Evolutionary conservation across 768 basidiomycete genomes (phyloP), one percentile per base, ranked within the genome.

Genomic region (Suillus fuscotomentosus): DNA sequence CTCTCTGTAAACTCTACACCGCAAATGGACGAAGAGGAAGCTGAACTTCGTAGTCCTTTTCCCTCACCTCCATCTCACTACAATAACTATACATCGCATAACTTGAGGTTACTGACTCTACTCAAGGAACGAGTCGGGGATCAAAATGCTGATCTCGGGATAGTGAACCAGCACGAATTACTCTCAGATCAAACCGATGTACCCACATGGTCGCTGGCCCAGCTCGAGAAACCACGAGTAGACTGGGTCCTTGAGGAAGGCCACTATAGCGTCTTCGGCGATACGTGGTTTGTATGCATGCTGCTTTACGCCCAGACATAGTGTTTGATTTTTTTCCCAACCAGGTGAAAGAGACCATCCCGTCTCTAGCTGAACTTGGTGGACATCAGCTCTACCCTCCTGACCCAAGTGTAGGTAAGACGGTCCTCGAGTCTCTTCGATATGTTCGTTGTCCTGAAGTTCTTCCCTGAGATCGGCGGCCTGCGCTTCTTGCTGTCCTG

Each of bases 201-300:
- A 13, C 92, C 93, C 8, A 85, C 91, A 22, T 94, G 91, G 91
- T 83, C 89, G 22, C 78, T 95, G 48, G 75, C 75, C 3, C 87
- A 88, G 67, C 82, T 97, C 11, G 91, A 95, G 72, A 94, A 90
- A 76, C 95, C 95, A 43, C 84, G 93, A 53, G 88, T 91, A 15
- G 94, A 95, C 71, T 95, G 94, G 94, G 91, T 97, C 60, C 81
- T 92, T 1, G 91, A 95, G 68, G 92, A 93, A 66, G 89, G 90
- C 1, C 81, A 86, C 66, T 97, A 94, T 73, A 84, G 85, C 60
- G 89, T 89, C 17, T 97, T 90, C 76, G 94, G 92, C n/a, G 92
- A 95, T 73, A 83, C 83, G 70, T 97, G 92, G 91, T 90, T 90
- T 86, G 92, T 95, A 79, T 76, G 91, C 74, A 69, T 22, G 13